Evolutionary conservation across 1,284 basidiomycete species (phyloP).

Genomic region (Cutaneotrichosporon cyanovorans): DNA sequence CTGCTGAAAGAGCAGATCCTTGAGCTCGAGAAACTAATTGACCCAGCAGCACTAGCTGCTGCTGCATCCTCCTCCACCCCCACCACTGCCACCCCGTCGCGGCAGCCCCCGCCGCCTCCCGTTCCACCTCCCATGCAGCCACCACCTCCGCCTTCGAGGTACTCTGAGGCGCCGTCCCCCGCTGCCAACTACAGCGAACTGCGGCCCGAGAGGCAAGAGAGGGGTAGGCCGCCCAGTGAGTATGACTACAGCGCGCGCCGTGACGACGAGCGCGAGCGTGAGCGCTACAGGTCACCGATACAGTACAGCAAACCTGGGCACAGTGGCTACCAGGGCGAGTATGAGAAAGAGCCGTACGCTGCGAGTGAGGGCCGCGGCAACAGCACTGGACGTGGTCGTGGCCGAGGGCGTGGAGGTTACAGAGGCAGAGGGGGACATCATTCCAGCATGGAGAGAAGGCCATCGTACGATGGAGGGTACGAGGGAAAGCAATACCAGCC

Average conservation of each 20-base stretch:
- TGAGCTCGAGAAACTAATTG: slow-evolving; percentile 13
- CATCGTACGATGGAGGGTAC: too few relatives aligned
- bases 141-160: not conserved
- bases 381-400: not conserved
- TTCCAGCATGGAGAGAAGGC: too few relatives aligned
- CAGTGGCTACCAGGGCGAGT: slow-evolving; percentile 1
- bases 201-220: too few relatives aligned
- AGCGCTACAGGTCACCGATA: too few relatives aligned
- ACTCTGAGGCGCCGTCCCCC: too few relatives aligned
- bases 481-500: too few relatives aligned
- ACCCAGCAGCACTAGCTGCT: not conserved
- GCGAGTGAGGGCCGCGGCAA: not conserved
- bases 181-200: slow-evolving; percentile 1
- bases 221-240: not conserved
- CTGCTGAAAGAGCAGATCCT: slow-evolving; percentile 12
- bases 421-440: too few relatives aligned
- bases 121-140: not conserved
- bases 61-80: not conserved
- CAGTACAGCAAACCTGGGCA: not conserved
- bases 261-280: too few relatives aligned
- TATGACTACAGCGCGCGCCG: slow-evolving; percentile 2
- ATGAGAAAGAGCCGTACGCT: not conserved
- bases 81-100: not conserved
- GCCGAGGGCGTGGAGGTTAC: not conserved
- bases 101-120: not conserved